Conservation (phyloP, 331 rosid species). For the Spiraea crenata region DNA sequence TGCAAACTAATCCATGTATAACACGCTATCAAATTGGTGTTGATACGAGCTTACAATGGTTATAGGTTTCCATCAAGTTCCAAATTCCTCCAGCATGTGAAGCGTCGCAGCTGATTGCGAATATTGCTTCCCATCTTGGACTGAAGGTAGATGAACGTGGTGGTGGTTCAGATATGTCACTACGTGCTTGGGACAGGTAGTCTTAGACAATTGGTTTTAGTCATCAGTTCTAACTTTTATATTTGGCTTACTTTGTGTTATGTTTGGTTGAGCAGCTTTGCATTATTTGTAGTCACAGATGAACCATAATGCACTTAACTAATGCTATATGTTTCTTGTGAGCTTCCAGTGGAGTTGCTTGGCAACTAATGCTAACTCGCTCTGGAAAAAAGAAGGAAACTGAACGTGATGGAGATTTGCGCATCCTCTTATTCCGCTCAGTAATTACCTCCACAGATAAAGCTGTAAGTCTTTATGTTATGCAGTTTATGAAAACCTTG, state of each 20-base stretch:
- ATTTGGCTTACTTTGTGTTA: slow-evolving; percentile 9
- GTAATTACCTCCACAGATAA: slow-evolving; percentile 59
- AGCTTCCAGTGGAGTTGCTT: slow-evolving; percentile 66
- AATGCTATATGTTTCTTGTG: slow-evolving; percentile 27
- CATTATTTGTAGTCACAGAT: background rate
- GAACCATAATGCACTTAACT: slow-evolving; percentile 13
- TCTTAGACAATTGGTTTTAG: slow-evolving; percentile 5
- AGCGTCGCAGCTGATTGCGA: slow-evolving; percentile 65
- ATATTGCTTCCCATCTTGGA: slow-evolving; percentile 70
- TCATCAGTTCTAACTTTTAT: background rate
- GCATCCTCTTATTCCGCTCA: slow-evolving; percentile 64
- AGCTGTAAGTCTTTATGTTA: slow-evolving; percentile 53
- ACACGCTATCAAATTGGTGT: background rate
- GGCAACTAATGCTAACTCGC: slow-evolving; percentile 70
- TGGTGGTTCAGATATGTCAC: slow-evolving; percentile 62
- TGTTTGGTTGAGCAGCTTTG: slow-evolving; percentile 4
- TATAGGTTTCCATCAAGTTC: slow-evolving; percentile 65
- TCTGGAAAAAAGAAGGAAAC: slow-evolving; percentile 42
- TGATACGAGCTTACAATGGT: slow-evolving; percentile 28
- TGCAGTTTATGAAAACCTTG: slow-evolving; percentile 3
- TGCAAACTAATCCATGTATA: background rate
- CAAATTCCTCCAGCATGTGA: slow-evolving; percentile 80
- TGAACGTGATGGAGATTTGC: slow-evolving; percentile 45
- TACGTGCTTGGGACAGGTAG: slow-evolving; percentile 91
- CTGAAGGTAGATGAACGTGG: slow-evolving; percentile 55